Conservation (phyloP, 78 protist genomes). For the Dictyostelium firmibasis region DNA sequence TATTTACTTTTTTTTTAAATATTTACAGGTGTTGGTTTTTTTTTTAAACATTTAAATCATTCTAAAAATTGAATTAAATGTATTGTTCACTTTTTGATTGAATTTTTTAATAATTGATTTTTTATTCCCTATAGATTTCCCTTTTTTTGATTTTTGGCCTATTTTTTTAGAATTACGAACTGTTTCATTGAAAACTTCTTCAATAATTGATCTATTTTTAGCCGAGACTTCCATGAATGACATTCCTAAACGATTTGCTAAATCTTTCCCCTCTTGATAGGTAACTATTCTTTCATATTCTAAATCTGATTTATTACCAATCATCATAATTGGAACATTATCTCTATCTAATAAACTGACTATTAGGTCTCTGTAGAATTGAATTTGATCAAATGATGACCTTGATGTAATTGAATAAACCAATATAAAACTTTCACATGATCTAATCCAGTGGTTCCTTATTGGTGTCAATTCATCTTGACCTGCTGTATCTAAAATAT, state of each 20-base stretch:
- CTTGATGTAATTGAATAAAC: conserved; percentile 97
- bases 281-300: conserved; percentile 66
- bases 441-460: conserved; percentile 93
- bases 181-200: conserved; percentile 74
- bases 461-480: conserved; percentile 98
- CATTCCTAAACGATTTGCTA: conserved; percentile 65
- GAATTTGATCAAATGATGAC: conserved; percentile 93
- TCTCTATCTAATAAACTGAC: conserved; percentile 91
- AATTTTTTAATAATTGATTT: not conserved
- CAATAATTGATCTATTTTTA: conserved; percentile 84
- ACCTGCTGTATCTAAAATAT: conserved; percentile 93
- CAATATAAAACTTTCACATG: conserved; percentile 97
- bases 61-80: not conserved
- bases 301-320: conserved; percentile 99
- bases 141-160: no score
- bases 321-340: conserved; percentile 95
- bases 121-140: not conserved
- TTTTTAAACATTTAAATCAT: not conserved
- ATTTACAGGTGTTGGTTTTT: no score
- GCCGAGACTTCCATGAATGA: conserved; percentile 88
- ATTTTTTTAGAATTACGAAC: conserved; percentile 32
- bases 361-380: conserved; percentile 83
- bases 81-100: not conserved
- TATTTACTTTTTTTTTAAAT: no score
- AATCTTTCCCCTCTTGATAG: conserved; percentile 77